phyloP scores from a whole-genome alignment of 768 basidiomycete species.

The Cubamyces lactineus region DNA sequence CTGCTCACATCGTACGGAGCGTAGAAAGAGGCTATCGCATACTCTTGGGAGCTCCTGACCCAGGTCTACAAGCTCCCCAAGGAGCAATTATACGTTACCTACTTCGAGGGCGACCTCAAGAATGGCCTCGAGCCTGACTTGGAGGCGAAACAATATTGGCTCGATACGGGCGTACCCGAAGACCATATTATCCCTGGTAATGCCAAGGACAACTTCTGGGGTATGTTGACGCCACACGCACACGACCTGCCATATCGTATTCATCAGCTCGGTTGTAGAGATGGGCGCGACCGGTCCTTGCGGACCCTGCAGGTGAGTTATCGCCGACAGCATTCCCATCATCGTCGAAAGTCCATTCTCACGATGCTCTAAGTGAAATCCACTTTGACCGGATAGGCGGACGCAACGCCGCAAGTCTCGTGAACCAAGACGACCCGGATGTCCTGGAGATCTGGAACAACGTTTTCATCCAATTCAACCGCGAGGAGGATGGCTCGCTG shows the following conservation, averaged over 20 bases:
- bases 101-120: constrained; percentile 93
- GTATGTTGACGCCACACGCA: constrained; percentile 46
- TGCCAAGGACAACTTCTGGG: constrained; percentile 99
- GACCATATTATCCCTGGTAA: constrained; percentile 92
- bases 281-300: constrained; percentile 99
- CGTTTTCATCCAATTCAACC: constrained; percentile 99
- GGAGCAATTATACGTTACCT: constrained; percentile 94
- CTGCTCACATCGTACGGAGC: neutral
- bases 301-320: constrained; percentile 85
- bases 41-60: constrained; percentile 95
- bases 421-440: constrained; percentile 95
- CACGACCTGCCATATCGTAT: constrained; percentile 3
- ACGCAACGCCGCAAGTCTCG: constrained; percentile 90
- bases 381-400: constrained; percentile 98
- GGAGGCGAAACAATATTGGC: constrained; percentile 88
- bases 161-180: constrained; percentile 84
- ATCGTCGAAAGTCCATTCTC: neutral
- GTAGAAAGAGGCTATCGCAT: constrained; percentile 89
- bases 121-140: constrained; percentile 84
- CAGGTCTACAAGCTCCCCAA: constrained; percentile 84
- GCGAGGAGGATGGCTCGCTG: constrained; percentile 85
- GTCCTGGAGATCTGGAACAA: constrained; percentile 99
- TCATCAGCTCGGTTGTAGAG: constrained; percentile 51
- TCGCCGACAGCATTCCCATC: neutral
- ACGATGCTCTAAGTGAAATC: constrained; percentile 66